Evolutionary conservation across 805 yeast species (phyloP).

Genomic region (Wickerhamomyces tratensis): DNA sequence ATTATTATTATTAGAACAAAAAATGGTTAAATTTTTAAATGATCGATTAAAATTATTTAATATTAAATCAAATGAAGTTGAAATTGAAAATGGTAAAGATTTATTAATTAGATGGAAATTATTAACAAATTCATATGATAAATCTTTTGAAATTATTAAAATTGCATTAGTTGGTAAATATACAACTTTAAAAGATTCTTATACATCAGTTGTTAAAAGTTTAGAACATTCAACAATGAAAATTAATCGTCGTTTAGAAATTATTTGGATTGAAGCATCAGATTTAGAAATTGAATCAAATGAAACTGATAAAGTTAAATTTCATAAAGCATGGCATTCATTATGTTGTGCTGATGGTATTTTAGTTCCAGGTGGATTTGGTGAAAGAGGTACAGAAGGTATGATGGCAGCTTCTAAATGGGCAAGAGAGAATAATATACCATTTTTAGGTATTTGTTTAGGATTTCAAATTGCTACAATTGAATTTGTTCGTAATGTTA

Average conservation of each 20-base stretch:
- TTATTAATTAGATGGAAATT: slow-evolving; percentile 72
- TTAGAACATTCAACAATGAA: slow-evolving; percentile 93
- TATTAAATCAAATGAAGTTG: slow-evolving; percentile 36
- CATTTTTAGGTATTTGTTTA: slow-evolving; percentile 93
- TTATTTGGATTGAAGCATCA: slow-evolving; percentile 93
- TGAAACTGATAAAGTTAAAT: slow-evolving; percentile 55
- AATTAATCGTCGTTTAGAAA: slow-evolving; percentile 73
- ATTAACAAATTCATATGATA: slow-evolving; percentile 73
- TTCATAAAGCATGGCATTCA: slow-evolving; percentile 92
- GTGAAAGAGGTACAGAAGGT: slow-evolving; percentile 95
- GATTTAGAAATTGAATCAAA: slow-evolving; percentile 74
- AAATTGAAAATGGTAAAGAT: slow-evolving; percentile 52
- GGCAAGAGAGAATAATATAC: slow-evolving; percentile 94
- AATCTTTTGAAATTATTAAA: slow-evolving; percentile 75
- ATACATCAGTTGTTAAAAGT: slow-evolving; percentile 88
- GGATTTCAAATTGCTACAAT: slow-evolving; percentile 97
- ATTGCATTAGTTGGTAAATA: slow-evolving; percentile 98
- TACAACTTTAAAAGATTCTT: slow-evolving; percentile 91
- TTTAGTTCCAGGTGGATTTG: slow-evolving; percentile 98
- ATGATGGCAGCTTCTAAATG: slow-evolving; percentile 95
- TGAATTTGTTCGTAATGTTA: slow-evolving; percentile 77
- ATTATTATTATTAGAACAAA: slow-evolving; percentile 78
- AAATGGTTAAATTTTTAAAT: slow-evolving; percentile 61
- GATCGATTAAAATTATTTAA: slow-evolving; percentile 55
- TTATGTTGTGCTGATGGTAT: slow-evolving; percentile 94